Base-by-base conservation (phyloP, 345 rosid species). In the Sonneratia caseolaris region DNA sequence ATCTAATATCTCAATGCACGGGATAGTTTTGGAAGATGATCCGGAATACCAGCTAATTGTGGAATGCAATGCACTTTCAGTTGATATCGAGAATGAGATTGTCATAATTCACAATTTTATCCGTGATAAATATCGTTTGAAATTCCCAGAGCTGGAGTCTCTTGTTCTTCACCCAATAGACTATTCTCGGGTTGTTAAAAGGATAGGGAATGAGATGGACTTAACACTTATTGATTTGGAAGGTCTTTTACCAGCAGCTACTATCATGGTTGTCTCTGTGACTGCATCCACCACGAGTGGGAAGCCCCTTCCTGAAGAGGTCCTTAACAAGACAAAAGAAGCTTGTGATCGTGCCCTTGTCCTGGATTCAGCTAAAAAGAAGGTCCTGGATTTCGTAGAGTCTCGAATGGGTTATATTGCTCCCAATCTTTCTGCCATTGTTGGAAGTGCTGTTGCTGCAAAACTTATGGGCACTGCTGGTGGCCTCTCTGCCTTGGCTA, bases 391-490 rank as follows among this genome's bases (percentile, higher is more conserved):
- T 81, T 94, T 95, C 77, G 97, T 95, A 56, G 97, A 95, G 75
- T 87, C 91, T 74, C 86, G 93, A 81, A 95, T 90, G 99, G 97
- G 97, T 37, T 87, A 90, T 78, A 95, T 92, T 32, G 99, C 99
- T 0, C 98, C 98, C 5, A 91, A 94, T 76, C 90, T 94, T 72
- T 94, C 96, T 14, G 79, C 97, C 51, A 88, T 94, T 75, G 96
- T 90, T 12, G 98, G 98, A 19, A 94, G 95, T 74, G 97, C 98
- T 77, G 96, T 90, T 74, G 97, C 98, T 16, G 97, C 97, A 32
- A 95, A 95, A 80, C 94, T 95, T 32, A 92, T 92, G 96, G 98
- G 97, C 12, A 94, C 91, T 13, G 98, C 99, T 71, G 98, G 99
- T 75, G 99, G 98, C 42, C 94, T 95, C 22, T 76, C 94, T 27